Base-by-base conservation (phyloP, 495 filamentous ascomycete genomes). In the Cercophora samala region DNA sequence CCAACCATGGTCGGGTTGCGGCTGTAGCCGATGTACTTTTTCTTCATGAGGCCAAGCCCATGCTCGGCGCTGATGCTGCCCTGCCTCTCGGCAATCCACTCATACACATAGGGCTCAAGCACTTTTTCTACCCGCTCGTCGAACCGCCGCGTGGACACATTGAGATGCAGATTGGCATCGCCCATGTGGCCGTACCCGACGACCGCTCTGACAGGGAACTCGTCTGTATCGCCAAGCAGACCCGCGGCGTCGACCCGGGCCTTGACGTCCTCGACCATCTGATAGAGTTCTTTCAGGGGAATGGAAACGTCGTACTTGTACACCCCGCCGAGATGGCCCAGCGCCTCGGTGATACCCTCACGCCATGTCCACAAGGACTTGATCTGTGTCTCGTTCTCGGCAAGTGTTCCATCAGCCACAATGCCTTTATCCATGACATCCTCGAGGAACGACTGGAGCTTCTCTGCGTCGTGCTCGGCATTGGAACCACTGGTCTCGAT, bases 241-340 rank as follows among this genome's bases (percentile, higher is more conserved):
- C 93, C 93, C 21, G 87, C 86, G 26, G 86, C 81, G 3, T 84
- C 85, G 26, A 98, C 81, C 13, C 89, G 86, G 61, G 86, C 86
- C 65, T 86, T 83, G 46, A 88, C 89, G 69, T 97, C 95, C 64
- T 93, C 90, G 8, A 99, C 96, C 21, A 99, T 83, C 68, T 84
- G 79, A 77, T 98, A 99, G 71, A 99, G 84, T 66, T 96, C 87
- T n/a, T 85, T 74, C 9, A 99, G 80, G 5, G 95, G 95, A 62
- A 99, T 96, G 18, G 95, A 98, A 5, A 99, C 84, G 74, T 99
- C 95, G 78, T 99, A 99, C 79, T 98, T 98, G 85, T 98, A 99
- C 25, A 93, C 93, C 9, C 94, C 95, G 29, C 95, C 95, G 79
- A 91, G 93, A 75, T 98, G 94, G 68, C 92, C 90, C 26, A 93